Base-by-base conservation (phyloP, 2,329 filamentous ascomycete genomes). In the Paramyrothecium sp. region DNA sequence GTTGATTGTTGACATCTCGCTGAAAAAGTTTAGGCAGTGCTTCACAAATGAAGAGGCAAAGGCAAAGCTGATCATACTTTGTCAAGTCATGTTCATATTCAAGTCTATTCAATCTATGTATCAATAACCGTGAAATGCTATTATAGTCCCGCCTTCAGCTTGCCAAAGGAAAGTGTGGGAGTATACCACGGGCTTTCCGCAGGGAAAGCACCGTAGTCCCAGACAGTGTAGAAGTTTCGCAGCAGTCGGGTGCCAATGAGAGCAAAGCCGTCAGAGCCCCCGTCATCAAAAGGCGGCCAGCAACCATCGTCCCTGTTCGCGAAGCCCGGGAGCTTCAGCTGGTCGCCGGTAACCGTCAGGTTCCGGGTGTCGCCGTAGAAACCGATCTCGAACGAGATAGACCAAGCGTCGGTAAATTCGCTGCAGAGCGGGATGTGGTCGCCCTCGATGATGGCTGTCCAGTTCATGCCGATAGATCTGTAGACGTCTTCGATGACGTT, bases 401-500 rank as follows among this genome's bases (percentile, higher is more conserved):
- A 69, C 73, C 73, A 75, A 56, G 66, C 61, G 38, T 68, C 58
- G 55, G 70, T 74, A 57, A 75, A 74, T 38, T 75, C 71, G 60
- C 54, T 64, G 64, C 73, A 75, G 21, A 70, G 57, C 7, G 70
- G 71, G 49, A 73, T 57, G 48, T 68, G 62, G 0, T 70, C 56
- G 26, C 63, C 64, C 0, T 49, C 49, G 10, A 69, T 30, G 53
- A 75, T 69, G 1, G 67, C 67, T 0, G 63, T 70, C 60, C 61
- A 73, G 68, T 74, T 71, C 71, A 70, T 68, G 2, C 72, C 71
- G 23, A 75, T 69, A 0, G 69, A 67, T 30, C 60, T 58, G 60
- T 75, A 75, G 38, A 75, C 59, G 0, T 58, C 55, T 2, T 64
- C 58, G 16, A 71, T 61, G 19, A 61, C 51, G n/a, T 55, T 54